Evolutionary conservation across 768 basidiomycete genomes (phyloP), one percentile per base, ranked within the genome.

Genomic region (Rhizopogon vinicolor): DNA sequence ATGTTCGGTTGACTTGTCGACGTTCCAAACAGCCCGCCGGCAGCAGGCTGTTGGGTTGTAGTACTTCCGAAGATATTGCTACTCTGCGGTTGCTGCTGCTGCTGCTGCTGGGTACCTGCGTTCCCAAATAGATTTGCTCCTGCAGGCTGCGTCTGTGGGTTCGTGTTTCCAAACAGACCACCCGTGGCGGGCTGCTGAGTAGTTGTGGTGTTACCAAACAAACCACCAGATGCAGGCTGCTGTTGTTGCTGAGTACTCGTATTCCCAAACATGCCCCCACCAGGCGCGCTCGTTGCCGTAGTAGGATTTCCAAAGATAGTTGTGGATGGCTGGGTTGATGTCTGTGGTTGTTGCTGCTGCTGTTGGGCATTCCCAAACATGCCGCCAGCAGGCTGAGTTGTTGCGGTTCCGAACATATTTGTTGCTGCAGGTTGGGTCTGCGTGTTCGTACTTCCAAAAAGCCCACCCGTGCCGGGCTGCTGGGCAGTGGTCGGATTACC

Each of bases 1-100:
- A 64, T 46, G 22, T 31, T 22, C 25, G 53, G 39, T 16, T 58
- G 53, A 10, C 48, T 43, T 4, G 56, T 49, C 28, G 33, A 37
- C 19, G 56, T 57, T 25, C 61, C 61, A 28, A 64, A 63, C 49
- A 63, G 35, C 42, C 57, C 51, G 3, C 68, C 31, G 5, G 66
- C 53, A 12, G 53, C 57, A 45, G 40, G 65, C 60, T 42, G 58
- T 19, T 52, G 58, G 33, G 37, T 46, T 0, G 53, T 42, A 2
- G 63, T 50, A 52, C 50, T 56, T 46, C 66, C 72, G 45, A 70
- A 65, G 16, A 74, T 58, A 58, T 62, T 46, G n/a, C 49, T 35
- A 13, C 58, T 58, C 33, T 65, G 63, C 18, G 65, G 69, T 48
- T 57, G 62, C 42, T 22, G 22, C 22, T 22, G 22, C n/a, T 62